Evolutionary conservation across 106 monocot species (phyloP).

Genomic region (Agapanthus africanus): DNA sequence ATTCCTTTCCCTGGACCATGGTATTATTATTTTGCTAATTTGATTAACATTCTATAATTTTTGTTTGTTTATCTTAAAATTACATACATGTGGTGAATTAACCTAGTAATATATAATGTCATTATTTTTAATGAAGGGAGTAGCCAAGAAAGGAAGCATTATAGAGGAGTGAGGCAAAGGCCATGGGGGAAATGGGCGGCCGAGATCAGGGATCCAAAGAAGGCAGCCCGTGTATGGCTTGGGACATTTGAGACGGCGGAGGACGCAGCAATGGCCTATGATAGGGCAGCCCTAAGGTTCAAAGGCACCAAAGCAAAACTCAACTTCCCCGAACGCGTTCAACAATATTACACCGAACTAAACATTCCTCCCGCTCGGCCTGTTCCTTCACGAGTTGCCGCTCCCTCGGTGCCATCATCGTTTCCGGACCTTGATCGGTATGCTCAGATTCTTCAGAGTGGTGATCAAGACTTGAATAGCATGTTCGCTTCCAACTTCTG

Average conservation of each 20-base stretch:
- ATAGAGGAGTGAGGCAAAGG: conserved; percentile 8
- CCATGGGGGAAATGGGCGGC: conserved; percentile 94
- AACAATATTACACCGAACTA: not conserved
- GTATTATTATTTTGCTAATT: too few relatives aligned
- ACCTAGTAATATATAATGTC: not conserved
- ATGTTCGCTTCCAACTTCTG: not conserved
- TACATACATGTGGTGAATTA: not conserved
- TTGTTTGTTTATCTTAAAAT: not conserved
- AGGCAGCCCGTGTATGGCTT: conserved; percentile 58
- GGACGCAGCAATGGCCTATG: conserved; percentile 49
- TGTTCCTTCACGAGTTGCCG: not conserved
- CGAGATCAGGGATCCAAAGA: conserved; percentile 77
- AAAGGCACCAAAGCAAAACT: conserved; percentile 54
- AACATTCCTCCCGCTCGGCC: not conserved
- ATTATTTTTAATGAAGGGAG: not conserved
- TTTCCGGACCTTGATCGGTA: conserved; percentile 40
- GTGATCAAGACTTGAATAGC: conserved; percentile 15
- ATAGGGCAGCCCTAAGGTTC: conserved; percentile 42
- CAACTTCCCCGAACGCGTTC: too few relatives aligned
- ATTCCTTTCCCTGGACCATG: too few relatives aligned
- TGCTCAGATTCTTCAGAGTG: conserved; percentile 31
- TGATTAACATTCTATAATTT: too few relatives aligned
- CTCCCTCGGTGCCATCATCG: not conserved
- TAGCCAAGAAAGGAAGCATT: not conserved
- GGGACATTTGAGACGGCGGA: too few relatives aligned